Base-by-base conservation (phyloP, 441 rosid species). In the Euphorbia corollata region DNA sequence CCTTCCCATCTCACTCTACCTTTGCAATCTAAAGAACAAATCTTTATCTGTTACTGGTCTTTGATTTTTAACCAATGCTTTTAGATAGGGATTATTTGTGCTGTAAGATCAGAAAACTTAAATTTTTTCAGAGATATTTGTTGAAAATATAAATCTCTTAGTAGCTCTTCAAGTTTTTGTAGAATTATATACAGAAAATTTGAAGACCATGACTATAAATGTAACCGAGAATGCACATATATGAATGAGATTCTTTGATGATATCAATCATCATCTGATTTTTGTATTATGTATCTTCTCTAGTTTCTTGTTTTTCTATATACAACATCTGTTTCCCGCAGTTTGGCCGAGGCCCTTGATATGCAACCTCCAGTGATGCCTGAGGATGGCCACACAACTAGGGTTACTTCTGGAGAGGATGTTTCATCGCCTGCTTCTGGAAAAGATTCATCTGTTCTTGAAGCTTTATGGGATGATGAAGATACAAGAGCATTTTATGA, bases 311-410 rank as follows among this genome's bases (percentile, higher is more conserved):
- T 8, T 69, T 67, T 64, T 27, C n/a, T 22, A 10, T 16, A 59
- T 48, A 57, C 36, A 55, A 48, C 18, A 18, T 30, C 1, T 6
- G 60, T 66, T 57, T 53, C 65, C 32, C 61, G 59, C 87, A 95
- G 99, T 67, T 83, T 95, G 73, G 98, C 99, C 45, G 99, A 95
- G 82, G 85, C 98, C 64, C 93, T 95, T 68, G 96, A 95, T 75
- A 88, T 86, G 98, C 97, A 95, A 79, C 92, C 97, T 77, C 98
- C 99, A 58, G 88, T 80, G 39, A 90, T 95, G 97, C 98, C 98
- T 32, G 98, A 95, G 81, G 98, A 95, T 79, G 90, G 90, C 71
- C 95, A 89, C 85, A 95, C 99, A 58, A 95, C 98, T 69, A 78
- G 96, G 77, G 87, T 92, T 73, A 85, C 89, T 64, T 83, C 89